Evolutionary conservation across 2,329 filamentous ascomycete genomes (phyloP).

Genomic region (Clarireedia monteithiana): DNA sequence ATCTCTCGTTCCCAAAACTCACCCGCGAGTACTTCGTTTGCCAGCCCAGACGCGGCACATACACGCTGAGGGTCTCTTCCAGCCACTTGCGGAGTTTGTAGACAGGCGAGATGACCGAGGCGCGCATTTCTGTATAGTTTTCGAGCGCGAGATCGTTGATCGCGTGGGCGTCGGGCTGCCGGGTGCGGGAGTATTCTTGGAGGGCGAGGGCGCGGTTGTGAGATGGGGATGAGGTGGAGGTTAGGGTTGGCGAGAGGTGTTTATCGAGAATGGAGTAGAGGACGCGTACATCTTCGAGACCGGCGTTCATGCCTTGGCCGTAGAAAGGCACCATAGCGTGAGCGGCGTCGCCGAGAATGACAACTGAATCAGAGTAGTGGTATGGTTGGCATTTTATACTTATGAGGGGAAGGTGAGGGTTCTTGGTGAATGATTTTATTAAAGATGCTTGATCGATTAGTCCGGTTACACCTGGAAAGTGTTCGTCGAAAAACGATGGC

Average conservation of each 20-base stretch:
- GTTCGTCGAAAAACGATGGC: constrained; percentile 65
- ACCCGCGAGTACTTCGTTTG: constrained; percentile 87
- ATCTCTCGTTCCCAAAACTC: constrained; percentile 88
- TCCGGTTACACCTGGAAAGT: constrained; percentile 80
- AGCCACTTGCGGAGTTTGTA: constrained; percentile 79
- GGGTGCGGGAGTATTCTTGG: constrained; percentile 63
- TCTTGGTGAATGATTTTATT: constrained; percentile 64
- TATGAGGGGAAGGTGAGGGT: constrained; percentile 88
- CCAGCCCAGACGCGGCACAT: constrained; percentile 74
- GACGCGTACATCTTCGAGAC: constrained; percentile 85
- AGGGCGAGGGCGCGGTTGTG: constrained; percentile 56
- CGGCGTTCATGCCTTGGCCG: constrained; percentile 95
- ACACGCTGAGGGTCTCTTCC: constrained; percentile 74
- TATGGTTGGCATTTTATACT: constrained; percentile 89
- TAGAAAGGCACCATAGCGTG: constrained; percentile 99
- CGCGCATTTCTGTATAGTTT: constrained; percentile 93
- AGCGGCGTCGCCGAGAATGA: constrained; percentile 87
- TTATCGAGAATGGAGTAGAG: constrained; percentile 77
- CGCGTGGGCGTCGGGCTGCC: constrained; percentile 71
- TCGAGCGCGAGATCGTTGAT: constrained; percentile 88
- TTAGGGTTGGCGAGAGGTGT: constrained; percentile 31
- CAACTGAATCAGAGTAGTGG: constrained; percentile 67
- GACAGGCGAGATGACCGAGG: constrained; percentile 66
- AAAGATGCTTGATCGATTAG: constrained; percentile 63
- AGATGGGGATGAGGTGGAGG: constrained; percentile 42